Conservation (phyloP, 352 stramenopile genomes). For the Phytophthora megakarya region DNA sequence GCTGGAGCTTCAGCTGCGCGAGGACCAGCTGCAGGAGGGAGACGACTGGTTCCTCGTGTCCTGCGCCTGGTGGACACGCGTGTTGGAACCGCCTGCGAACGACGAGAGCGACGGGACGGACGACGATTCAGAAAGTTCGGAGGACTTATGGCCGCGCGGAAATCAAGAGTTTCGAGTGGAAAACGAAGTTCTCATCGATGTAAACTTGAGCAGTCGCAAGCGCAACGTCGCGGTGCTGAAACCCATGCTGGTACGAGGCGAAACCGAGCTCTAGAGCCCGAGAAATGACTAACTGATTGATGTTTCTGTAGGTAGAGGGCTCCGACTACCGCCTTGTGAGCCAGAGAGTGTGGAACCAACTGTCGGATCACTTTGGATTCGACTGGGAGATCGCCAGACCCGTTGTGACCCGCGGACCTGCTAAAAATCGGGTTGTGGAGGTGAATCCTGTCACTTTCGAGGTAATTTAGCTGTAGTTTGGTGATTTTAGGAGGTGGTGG, state of each 20-base stretch:
- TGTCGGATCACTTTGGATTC: conserved; percentile 64
- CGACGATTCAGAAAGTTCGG: conserved; percentile 39
- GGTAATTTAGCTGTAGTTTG: conserved; percentile 30
- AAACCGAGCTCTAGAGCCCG: conserved; percentile 4
- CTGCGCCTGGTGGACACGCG: conserved; percentile 54
- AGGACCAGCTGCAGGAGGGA: conserved; percentile 53
- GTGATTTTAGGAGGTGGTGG: too few species aligned
- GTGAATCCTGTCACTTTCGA: conserved; percentile 77
- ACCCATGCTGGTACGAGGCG: conserved; percentile 51
- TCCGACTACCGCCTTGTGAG: conserved; percentile 72
- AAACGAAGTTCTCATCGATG: conserved; percentile 64
- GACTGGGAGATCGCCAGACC: conserved; percentile 76
- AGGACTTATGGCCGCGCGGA: conserved; percentile 14
- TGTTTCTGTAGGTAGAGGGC: conserved; percentile 51
- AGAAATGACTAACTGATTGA: not conserved
- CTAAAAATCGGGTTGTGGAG: conserved; percentile 56
- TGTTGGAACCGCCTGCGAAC: conserved; percentile 24
- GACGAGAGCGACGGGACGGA: conserved; percentile 41
- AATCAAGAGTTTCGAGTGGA: conserved; percentile 25
- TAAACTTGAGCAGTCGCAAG: conserved; percentile 42
- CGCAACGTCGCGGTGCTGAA: conserved; percentile 57
- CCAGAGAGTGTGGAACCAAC: conserved; percentile 67
- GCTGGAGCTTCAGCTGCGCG: conserved; percentile 35
- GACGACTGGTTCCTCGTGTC: conserved; percentile 70
- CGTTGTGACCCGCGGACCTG: conserved; percentile 53